phyloP scores from a whole-genome alignment of 2,329 filamentous ascomycete species.

The Colletotrichum falcatum region DNA sequence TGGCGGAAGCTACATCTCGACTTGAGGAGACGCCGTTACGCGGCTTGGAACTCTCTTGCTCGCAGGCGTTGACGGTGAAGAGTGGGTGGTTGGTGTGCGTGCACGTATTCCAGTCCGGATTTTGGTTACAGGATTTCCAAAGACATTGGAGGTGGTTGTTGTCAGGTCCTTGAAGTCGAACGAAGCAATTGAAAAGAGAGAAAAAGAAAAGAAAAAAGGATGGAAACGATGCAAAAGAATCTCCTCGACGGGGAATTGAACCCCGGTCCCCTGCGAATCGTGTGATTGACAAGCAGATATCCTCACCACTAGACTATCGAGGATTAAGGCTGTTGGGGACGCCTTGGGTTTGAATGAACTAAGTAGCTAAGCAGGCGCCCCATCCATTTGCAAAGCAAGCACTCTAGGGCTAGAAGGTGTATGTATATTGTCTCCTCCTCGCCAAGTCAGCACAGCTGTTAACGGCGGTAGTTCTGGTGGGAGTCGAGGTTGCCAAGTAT shows the following conservation, averaged over 20 bases:
- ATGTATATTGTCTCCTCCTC: too few relatives aligned
- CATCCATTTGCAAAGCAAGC: fast-evolving
- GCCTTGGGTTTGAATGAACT: fast-evolving
- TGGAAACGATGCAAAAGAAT: neutral
- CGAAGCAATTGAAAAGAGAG: too few relatives aligned
- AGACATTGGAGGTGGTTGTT: too few relatives aligned
- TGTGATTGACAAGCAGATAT: constrained; percentile 36
- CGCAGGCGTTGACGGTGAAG: fast-evolving
- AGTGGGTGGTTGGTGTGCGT: neutral
- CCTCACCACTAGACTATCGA: constrained; percentile 41
- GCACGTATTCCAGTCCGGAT: neutral
- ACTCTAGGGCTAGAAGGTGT: too few relatives aligned
- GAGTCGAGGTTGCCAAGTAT: too few relatives aligned
- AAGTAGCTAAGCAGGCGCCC: fast-evolving
- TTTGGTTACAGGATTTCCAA: too few relatives aligned
- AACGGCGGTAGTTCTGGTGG: too few relatives aligned
- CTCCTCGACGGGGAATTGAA: constrained; percentile 41
- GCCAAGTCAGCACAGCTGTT: too few relatives aligned
- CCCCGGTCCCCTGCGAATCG: constrained; percentile 38
- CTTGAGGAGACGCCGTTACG: neutral
- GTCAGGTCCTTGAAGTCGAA: too few relatives aligned
- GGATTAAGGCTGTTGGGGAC: neutral
- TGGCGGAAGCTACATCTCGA: constrained; percentile 1
- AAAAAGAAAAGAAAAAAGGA: neutral
- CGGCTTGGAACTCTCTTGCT: too few relatives aligned